These are phyloP conservation scores for Sphaceloma murrayae DNA, from an alignment of 2,329 filamentous ascomycete species.

Conservation along the genomic window DNA sequence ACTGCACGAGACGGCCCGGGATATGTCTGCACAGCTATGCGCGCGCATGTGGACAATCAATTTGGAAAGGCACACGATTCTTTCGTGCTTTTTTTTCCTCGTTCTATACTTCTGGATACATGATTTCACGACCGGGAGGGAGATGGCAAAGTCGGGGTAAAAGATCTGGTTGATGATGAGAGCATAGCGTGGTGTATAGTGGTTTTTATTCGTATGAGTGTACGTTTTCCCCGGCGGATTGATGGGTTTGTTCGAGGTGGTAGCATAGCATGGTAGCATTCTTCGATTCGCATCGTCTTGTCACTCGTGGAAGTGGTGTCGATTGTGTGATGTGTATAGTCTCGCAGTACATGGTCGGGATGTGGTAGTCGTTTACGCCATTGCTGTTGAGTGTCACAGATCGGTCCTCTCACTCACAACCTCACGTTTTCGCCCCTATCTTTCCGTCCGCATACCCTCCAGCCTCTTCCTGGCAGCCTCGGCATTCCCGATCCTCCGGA, in stretches of 20 bases:
- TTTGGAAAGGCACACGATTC: no score
- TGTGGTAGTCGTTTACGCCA: background rate
- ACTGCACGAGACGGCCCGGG: no score
- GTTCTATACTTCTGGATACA: no score
- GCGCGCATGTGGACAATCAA: no score
- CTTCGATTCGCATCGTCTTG: background rate
- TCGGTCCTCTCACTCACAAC: background rate
- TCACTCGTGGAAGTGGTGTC: background rate
- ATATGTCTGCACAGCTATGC: no score
- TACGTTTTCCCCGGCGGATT: background rate
- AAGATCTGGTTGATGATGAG: background rate
- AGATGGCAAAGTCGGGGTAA: background rate
- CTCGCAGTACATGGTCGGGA: no score
- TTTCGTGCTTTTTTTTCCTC: no score
- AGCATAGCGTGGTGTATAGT: background rate
- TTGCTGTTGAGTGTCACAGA: no score
- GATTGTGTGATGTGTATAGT: no score
- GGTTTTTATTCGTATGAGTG: background rate
- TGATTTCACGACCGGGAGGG: no score
- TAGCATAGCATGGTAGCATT: background rate
- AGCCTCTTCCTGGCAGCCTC: slow-evolving; percentile 4
- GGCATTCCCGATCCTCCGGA: slow-evolving; percentile 1
- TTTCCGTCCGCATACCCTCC: background rate
- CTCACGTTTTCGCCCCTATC: slow-evolving; percentile 2
- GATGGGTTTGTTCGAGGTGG: background rate